Percentiles rank a stretch among this genome's conserved stretches.
Conservation (phyloP, 129 eudicot species). For the Calendula officinalis region DNA sequence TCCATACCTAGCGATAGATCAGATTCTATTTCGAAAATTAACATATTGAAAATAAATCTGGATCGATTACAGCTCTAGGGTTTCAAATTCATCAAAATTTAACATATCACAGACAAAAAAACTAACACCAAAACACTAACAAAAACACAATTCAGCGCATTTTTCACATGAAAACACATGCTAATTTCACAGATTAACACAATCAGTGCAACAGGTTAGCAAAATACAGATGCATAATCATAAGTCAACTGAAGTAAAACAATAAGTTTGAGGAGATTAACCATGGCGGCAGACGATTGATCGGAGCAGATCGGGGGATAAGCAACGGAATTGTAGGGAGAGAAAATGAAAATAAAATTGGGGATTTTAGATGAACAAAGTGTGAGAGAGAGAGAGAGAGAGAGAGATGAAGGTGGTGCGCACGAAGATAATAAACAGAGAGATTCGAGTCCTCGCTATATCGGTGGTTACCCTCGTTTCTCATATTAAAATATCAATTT, state of each 20-base stretch:
- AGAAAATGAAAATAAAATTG: not conserved
- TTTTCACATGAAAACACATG: not conserved
- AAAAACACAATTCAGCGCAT: constrained; percentile 22
- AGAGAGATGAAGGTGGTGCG: constrained; percentile 6
- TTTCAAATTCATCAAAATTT: constrained; percentile 20
- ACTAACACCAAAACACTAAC: not conserved
- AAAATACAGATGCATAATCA: not conserved
- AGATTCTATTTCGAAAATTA: constrained; percentile 15
- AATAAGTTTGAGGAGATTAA: constrained; percentile 18
- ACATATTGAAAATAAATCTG: constrained; percentile 6
- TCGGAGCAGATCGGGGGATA: constrained; percentile 31
- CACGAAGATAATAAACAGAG: constrained; percentile 29
- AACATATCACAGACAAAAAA: constrained; percentile 7
- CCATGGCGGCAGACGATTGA: constrained; percentile 33
- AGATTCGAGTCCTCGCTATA: constrained; percentile 16
- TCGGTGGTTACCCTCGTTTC: constrained; percentile 31
- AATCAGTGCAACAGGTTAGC: not conserved
- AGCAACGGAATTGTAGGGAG: constrained; percentile 19
- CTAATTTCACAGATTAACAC: not conserved
- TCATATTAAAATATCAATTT: constrained; percentile 24
- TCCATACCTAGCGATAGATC: constrained; percentile 5
- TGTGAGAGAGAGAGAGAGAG: not conserved
- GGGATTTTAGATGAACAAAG: not conserved
- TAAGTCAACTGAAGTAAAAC: constrained; percentile 23
- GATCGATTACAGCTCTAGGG: constrained; percentile 20